These are phyloP conservation scores for Russula compacta DNA, from an alignment of 768 basidiomycete species.

Conservation along the genomic window DNA sequence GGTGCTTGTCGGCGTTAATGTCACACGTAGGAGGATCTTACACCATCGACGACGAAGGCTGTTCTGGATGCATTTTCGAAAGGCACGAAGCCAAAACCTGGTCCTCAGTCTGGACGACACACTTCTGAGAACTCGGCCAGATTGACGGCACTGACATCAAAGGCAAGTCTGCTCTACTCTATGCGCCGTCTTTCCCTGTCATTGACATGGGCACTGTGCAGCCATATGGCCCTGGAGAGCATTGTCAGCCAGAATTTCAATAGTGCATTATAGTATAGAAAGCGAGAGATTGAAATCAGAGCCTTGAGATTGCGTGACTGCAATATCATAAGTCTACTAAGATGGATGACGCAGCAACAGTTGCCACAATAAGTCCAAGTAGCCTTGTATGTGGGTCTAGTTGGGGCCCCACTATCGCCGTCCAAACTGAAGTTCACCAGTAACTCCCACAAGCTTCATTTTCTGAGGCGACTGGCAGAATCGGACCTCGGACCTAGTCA, in stretches of 20 bases:
- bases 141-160: conserved; percentile 65
- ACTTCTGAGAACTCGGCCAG: conserved; percentile 94
- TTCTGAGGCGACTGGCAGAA: too few relatives aligned
- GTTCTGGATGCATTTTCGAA: conserved; percentile 70
- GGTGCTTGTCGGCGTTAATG: conserved; percentile 19
- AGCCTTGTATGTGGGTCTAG: too few relatives aligned
- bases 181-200: conserved; percentile 13
- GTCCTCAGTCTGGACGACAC: conserved; percentile 78
- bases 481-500: too few relatives aligned
- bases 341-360: too few relatives aligned
- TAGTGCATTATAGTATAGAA: conserved; percentile 28
- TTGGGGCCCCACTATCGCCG: too few relatives aligned
- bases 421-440: too few relatives aligned
- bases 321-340: too few relatives aligned
- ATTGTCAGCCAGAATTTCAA: conserved; percentile 77
- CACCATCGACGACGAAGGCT: conserved; percentile 64
- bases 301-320: too few relatives aligned
- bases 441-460: too few relatives aligned
- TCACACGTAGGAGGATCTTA: conserved; percentile 66
- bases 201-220: conserved; percentile 25
- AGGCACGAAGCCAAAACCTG: conserved; percentile 85
- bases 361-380: too few relatives aligned
- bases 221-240: conserved; percentile 93
- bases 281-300: not conserved
- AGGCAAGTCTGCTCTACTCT: conserved; percentile 37